These are phyloP conservation scores for Chloromonas sp. DNA, from an alignment of 163 green algal species.

Conservation along the genomic window DNA sequence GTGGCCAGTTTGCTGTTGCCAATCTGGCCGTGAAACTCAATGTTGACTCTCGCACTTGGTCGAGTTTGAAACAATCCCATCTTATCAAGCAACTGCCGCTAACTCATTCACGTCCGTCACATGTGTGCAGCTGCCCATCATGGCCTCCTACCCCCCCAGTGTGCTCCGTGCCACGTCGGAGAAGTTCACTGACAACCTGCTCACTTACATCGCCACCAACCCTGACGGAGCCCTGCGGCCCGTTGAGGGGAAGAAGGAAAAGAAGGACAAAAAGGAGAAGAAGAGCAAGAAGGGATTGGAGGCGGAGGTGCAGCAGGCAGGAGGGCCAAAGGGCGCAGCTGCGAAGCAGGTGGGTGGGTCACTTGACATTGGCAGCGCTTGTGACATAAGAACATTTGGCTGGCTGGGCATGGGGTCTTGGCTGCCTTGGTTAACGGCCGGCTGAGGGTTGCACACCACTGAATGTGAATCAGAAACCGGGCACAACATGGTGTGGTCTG, in stretches of 20 bases:
- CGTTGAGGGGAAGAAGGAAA: neutral
- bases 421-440: no score
- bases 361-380: neutral
- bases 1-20: no score
- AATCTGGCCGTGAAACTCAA: no score
- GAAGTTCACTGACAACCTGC: constrained; percentile 63
- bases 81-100: no score
- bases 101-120: no score
- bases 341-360: neutral
- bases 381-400: neutral
- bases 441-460: no score
- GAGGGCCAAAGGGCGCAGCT: neutral
- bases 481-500: no score
- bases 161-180: constrained; percentile 62
- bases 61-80: no score
- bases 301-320: neutral
- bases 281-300: constrained; percentile 22
- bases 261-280: constrained; percentile 18
- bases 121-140: constrained; percentile 38
- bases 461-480: no score
- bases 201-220: constrained; percentile 38
- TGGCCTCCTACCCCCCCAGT: constrained; percentile 36
- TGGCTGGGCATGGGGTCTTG: no score
- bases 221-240: constrained; percentile 34
- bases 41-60: no score